Base-by-base conservation (phyloP, 768 basidiomycete genomes). In the Macrocybe gigantea region DNA sequence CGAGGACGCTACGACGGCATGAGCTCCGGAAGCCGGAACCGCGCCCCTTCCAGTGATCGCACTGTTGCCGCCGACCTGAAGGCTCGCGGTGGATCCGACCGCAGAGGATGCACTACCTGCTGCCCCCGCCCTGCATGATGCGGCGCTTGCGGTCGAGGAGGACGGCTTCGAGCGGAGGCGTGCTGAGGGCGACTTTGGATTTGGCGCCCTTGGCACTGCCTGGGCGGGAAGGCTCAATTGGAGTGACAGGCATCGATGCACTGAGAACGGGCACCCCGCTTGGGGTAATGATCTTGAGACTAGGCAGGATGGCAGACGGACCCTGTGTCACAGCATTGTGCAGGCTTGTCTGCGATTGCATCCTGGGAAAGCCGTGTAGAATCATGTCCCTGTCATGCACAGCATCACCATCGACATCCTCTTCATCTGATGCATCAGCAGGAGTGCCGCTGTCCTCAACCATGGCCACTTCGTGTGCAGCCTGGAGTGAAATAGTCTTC, bases 91-190 rank as follows among this genome's bases (percentile, higher is more conserved):
- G 4, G 22, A 22, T 4, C 22, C 22, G 22, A 22, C 22, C 4
- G 15, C 36, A 33, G 35, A 1, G n/a, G 48, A 32, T 12, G 46
- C 8, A 5, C 42, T 30, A 33, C 34, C 22, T n/a, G 50, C 50
- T 6, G 39, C 48, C 14, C 40, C 6, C 6, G 45, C 41, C 7
- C 32, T 42, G 2, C 41, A 52, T 52, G 30, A 75, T 49, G 41
- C 85, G 75, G 38, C 84, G 77, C 53, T 77, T 85, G 56, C 85
- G 77, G 46, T 85, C 82, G 45, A 84, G 59, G 38, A 86, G 57
- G 38, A 87, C 72, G 1, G 83, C 83, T 58, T 87, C 86, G 11
- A 87, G 69, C 33, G 82, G 75, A 7, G 78, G 73, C 7, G 31
- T 13, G 15, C 14, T 42, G 31, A 1, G 14, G 47, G 9, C 32